phyloP scores from a whole-genome alignment of 2,329 filamentous ascomycete genomes.

The Monilinia fructigena region DNA sequence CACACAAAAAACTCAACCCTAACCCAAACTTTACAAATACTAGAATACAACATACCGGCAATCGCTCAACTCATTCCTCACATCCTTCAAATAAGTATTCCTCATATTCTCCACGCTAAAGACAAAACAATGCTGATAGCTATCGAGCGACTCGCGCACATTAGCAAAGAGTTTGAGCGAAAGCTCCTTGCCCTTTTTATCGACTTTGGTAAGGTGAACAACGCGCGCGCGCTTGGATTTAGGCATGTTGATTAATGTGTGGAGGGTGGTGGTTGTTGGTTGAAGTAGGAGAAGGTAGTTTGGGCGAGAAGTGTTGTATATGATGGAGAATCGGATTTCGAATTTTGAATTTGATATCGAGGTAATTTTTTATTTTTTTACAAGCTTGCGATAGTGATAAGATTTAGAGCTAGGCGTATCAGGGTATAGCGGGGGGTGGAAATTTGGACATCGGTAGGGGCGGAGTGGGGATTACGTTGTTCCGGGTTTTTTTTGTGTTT shows the following conservation, averaged over 20 bases:
- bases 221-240: constrained; percentile 92
- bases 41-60: constrained; percentile 61
- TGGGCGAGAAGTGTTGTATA: background rate
- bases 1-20: background rate
- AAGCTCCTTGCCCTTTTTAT: constrained; percentile 88
- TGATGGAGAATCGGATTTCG: background rate
- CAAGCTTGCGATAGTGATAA: constrained; percentile 27
- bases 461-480: constrained; percentile 21
- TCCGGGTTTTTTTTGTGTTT: constrained; percentile 15
- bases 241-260: constrained; percentile 62
- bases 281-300: background rate
- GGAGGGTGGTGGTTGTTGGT: background rate
- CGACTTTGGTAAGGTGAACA: constrained; percentile 85
- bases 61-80: constrained; percentile 80
- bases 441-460: background rate
- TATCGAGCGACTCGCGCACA: constrained; percentile 79
- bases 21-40: background rate
- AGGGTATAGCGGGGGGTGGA: background rate
- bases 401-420: constrained; percentile 27
- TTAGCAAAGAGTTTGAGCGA: constrained; percentile 85
- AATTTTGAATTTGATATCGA: constrained; percentile 18
- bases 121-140: constrained; percentile 89
- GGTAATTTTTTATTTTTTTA: constrained; percentile 27
- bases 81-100: constrained; percentile 91
- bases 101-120: constrained; percentile 97